Conservation (phyloP, 495 filamentous ascomycete species). For the Penicillium dipodomyicola region DNA sequence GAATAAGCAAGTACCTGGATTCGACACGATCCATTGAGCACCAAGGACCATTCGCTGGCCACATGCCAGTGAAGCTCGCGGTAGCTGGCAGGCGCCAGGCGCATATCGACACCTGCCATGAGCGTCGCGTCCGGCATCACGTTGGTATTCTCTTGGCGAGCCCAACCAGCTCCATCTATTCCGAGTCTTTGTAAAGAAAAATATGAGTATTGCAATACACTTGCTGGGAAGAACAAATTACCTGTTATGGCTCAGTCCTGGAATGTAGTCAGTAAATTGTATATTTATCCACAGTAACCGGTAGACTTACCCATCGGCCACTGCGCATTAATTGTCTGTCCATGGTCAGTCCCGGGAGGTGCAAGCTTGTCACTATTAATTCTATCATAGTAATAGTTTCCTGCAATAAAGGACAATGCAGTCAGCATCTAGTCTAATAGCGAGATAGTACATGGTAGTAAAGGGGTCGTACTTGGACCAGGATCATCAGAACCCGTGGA, state of each 20-base stretch:
- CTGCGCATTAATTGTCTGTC: conserved; percentile 61
- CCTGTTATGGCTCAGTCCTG: conserved; percentile 59
- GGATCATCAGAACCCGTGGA: conserved; percentile 56
- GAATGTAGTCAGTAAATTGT: background rate
- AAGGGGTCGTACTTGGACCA: conserved; percentile 50
- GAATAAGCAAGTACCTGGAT: conserved; percentile 33
- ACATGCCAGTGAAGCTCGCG: conserved; percentile 75
- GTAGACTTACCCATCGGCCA: conserved; percentile 62
- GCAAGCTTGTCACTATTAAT: conserved; percentile 65
- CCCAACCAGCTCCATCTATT: conserved; percentile 60
- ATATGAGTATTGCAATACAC: conserved; percentile 3
- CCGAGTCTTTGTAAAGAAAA: conserved; percentile 43
- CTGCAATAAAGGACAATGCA: conserved; percentile 21
- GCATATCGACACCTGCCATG: conserved; percentile 80
- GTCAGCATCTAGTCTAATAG: background rate
- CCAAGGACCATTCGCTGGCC: conserved; percentile 62
- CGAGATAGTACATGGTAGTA: background rate
- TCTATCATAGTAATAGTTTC: conserved; percentile 58
- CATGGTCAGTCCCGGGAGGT: conserved; percentile 64
- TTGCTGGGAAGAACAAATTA: conserved; percentile 8
- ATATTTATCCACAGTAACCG: background rate
- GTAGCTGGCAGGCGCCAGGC: conserved; percentile 62
- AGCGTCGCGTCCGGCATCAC: conserved; percentile 62
- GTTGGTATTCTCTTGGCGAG: conserved; percentile 62
- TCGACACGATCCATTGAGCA: conserved; percentile 64